Evolutionary conservation across 441 rosid species (phyloP), one percentile per base, ranked within the genome.

Genomic region (Arabidopsis hybrid): DNA sequence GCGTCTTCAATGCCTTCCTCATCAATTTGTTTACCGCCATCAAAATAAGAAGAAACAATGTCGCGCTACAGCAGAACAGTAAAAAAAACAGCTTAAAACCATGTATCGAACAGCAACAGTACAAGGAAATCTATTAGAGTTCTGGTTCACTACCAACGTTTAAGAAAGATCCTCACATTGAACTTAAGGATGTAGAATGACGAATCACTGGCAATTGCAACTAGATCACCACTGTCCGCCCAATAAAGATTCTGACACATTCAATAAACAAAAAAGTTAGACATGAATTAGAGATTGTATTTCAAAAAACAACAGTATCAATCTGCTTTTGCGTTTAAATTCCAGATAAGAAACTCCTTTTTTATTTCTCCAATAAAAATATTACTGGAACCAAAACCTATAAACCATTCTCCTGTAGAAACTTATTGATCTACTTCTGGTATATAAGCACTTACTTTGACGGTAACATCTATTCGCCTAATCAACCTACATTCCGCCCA

Each of bases 1-100:
- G 98, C 97, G 81, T 96, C 98, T 76, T 93, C 99, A 74, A 93
- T 93, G 67, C 99, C 99, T 84, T 96, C 90, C 67, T 96, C 99
- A 75, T 93, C 98, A 47, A 87, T 89, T 62, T 89, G 85, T 83
- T 83, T 90, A 78, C 97, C 97, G 67, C 90, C 89, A 61, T 96
- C 97, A 46, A 93, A 83, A 81, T 82, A 88, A 69, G 98, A 87
- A 69, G 93, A 89, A 60, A 96, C 91, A 56, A 89, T 72, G 47
- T 90, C 97, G 11, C 97, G 89, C 98, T 93, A 90, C 81, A 83
- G 73, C 21, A 80, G 53, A 36, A 79, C 17, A 72, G 57, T 29
- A 45, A 39, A 3, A 39, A 70, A 61, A 71, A 75, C 46, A 76
- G 67, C 65, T 63, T 53, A 31, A 71, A 57, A 68, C 50, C 49